Conservation (phyloP, 176 grass and related monocot species). For the Melocanna baccifera region DNA sequence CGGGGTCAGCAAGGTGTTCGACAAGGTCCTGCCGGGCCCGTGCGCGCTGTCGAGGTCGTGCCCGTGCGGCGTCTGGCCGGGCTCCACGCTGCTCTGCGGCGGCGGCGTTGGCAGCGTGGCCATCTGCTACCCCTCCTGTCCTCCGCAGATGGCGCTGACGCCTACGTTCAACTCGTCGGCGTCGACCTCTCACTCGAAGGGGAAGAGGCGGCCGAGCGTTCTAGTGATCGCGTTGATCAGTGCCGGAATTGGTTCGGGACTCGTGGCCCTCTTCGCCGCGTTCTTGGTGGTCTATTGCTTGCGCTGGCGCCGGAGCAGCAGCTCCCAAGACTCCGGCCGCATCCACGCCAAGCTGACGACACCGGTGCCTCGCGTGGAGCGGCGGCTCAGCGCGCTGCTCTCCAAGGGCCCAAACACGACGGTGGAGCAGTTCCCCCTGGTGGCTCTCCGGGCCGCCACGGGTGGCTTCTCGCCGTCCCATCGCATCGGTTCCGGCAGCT, state of each 20-base stretch:
- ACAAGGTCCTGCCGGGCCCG: slow-evolving; percentile 63
- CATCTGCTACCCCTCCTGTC: slow-evolving; percentile 66
- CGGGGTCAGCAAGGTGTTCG: slow-evolving; percentile 52
- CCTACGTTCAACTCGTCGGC: slow-evolving; percentile 23
- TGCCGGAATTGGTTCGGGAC: slow-evolving; percentile 27
- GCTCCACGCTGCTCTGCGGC: slow-evolving; percentile 40
- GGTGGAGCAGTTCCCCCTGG: slow-evolving; percentile 75
- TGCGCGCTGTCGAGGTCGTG: slow-evolving; percentile 52
- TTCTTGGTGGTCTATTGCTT: neutral
- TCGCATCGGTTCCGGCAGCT: slow-evolving; percentile 84
- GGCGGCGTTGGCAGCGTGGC: neutral
- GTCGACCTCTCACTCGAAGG: neutral
- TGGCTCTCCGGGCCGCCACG: slow-evolving; percentile 50
- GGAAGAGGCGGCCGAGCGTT: slow-evolving; percentile 21
- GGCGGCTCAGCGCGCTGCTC: slow-evolving; percentile 52
- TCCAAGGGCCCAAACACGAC: slow-evolving; percentile 79
- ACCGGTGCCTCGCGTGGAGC: slow-evolving; percentile 38
- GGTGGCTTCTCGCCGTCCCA: slow-evolving; percentile 46
- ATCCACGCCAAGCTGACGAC: slow-evolving; percentile 45
- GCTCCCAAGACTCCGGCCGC: slow-evolving; percentile 39
- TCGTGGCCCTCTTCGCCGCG: slow-evolving; percentile 2
- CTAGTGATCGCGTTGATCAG: slow-evolving; percentile 35
- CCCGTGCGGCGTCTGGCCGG: slow-evolving; percentile 67
- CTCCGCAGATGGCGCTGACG: neutral
- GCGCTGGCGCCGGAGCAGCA: neutral